A percentile compares a stretch with the other conserved stretches of the same genome.
phyloP scores from a whole-genome alignment of 768 basidiomycete genomes.

The Roridomyces roridus region DNA sequence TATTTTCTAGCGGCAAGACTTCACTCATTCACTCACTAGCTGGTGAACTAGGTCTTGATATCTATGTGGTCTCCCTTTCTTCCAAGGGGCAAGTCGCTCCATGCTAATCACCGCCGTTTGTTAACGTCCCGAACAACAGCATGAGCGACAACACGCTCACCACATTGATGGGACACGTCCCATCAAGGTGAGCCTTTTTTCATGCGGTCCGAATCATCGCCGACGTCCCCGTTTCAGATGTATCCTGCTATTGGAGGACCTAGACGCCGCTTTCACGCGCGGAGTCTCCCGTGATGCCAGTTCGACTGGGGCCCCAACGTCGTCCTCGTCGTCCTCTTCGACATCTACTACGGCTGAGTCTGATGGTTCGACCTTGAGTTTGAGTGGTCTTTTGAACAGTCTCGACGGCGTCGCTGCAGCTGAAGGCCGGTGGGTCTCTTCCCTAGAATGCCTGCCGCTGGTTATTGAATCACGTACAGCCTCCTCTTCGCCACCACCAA shows the following conservation, averaged over 20 bases:
- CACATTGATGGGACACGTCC: slow-evolving; percentile 88
- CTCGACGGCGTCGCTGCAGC: slow-evolving; percentile 87
- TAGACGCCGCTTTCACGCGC: slow-evolving; percentile 91
- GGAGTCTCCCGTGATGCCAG: slow-evolving; percentile 81
- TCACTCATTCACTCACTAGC: slow-evolving; percentile 86
- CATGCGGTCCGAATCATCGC: slow-evolving; percentile 11
- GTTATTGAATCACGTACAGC: slow-evolving; percentile 39
- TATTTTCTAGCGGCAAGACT: slow-evolving; percentile 73
- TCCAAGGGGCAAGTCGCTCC: slow-evolving; percentile 72
- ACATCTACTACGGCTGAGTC: slow-evolving; percentile 43
- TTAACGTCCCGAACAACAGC: slow-evolving; percentile 43
- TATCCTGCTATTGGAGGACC: slow-evolving; percentile 92
- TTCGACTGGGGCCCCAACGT: slow-evolving; percentile 76
- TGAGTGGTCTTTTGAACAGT: slow-evolving; percentile 86
- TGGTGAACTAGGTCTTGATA: slow-evolving; percentile 86
- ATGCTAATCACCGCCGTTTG: slow-evolving; percentile 22
- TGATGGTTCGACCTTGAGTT: slow-evolving; percentile 83
- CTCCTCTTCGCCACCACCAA: slow-evolving; percentile 93
- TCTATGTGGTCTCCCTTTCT: slow-evolving; percentile 89
- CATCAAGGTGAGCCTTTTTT: slow-evolving; percentile 61
- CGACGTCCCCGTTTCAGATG: slow-evolving; percentile 55
- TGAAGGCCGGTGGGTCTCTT: slow-evolving; percentile 75
- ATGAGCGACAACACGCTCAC: slow-evolving; percentile 92
- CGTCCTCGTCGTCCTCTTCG: slow-evolving; percentile 46
- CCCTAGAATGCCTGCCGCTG: slow-evolving; percentile 3